These are phyloP conservation scores for Lupinus albus DNA, from an alignment of 306 rosid genomes.

Conservation along the genomic window DNA sequence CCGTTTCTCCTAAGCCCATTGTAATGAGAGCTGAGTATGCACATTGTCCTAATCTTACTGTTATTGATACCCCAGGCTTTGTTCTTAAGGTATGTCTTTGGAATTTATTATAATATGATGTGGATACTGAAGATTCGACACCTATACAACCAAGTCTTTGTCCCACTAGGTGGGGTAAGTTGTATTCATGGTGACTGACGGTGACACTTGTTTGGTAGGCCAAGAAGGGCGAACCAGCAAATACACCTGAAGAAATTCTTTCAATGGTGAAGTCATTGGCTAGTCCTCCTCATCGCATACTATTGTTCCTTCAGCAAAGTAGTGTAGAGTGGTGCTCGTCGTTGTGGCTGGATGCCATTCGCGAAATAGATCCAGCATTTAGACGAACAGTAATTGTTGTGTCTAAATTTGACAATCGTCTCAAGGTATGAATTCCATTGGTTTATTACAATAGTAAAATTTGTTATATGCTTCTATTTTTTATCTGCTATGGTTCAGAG, in stretches of 20 bases:
- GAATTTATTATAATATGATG: neutral
- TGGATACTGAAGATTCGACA: neutral
- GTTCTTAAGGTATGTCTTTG: slow-evolving; percentile 74
- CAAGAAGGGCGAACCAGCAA: slow-evolving; percentile 94
- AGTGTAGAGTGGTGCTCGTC: slow-evolving; percentile 99
- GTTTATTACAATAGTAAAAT: slow-evolving; percentile 51
- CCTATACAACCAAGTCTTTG: neutral
- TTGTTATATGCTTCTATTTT: slow-evolving; percentile 45
- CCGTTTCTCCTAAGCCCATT: slow-evolving; percentile 93
- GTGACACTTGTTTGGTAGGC: slow-evolving; percentile 57
- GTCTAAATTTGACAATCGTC: slow-evolving; percentile 97
- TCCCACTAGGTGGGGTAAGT: neutral
- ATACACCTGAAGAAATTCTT: slow-evolving; percentile 89
- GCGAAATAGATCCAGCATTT: slow-evolving; percentile 87
- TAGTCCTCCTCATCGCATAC: slow-evolving; percentile 89
- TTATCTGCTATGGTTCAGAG: neutral
- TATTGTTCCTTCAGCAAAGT: slow-evolving; percentile 94
- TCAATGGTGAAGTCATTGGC: slow-evolving; percentile 94
- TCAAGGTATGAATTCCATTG: slow-evolving; percentile 60
- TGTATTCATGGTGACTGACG: neutral
- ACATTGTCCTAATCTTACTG: slow-evolving; percentile 91
- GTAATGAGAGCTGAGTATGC: slow-evolving; percentile 96
- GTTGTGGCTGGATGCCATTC: slow-evolving; percentile 84
- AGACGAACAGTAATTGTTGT: slow-evolving; percentile 83
- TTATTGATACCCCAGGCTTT: slow-evolving; percentile 95